Conservation (phyloP, 768 basidiomycete species). For the Rhizopogon salebrosus region DNA sequence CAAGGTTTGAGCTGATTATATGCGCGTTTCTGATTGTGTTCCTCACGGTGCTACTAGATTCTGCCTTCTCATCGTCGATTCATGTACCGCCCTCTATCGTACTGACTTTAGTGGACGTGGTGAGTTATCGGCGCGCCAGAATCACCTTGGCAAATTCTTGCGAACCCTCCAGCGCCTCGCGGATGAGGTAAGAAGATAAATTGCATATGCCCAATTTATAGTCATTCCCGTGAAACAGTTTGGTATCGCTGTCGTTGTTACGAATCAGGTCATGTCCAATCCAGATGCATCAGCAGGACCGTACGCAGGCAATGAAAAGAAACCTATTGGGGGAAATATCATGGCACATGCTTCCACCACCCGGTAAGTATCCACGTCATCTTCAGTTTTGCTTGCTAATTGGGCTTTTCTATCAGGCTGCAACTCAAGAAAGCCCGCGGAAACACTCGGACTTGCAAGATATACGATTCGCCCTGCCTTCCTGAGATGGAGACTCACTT, state of each 20-base stretch:
- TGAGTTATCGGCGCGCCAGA: constrained; percentile 91
- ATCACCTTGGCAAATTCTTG: constrained; percentile 93
- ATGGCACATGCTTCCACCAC: constrained; percentile 99
- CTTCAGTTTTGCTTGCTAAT: background rate
- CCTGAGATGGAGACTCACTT: constrained; percentile 96
- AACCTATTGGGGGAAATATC: constrained; percentile 98
- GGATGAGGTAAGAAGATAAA: constrained; percentile 69
- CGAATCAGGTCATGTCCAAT: constrained; percentile 99
- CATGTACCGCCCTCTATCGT: constrained; percentile 91
- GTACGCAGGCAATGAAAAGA: constrained; percentile 88
- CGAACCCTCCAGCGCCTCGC: constrained; percentile 89
- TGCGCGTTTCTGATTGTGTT: constrained; percentile 10
- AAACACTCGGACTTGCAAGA: constrained; percentile 90
- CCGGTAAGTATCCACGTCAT: constrained; percentile 43
- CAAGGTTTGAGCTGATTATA: constrained; percentile 52
- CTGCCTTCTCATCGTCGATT: constrained; percentile 93
- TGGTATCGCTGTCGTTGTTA: constrained; percentile 94
- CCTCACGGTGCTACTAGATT: constrained; percentile 51
- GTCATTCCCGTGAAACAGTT: constrained; percentile 49
- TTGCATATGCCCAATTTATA: constrained; percentile 1
- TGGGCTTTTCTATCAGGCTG: constrained; percentile 41
- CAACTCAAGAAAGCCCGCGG: constrained; percentile 92
- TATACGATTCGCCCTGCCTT: constrained; percentile 96
- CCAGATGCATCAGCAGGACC: constrained; percentile 92
- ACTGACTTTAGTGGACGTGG: constrained; percentile 95